Evolutionary conservation across 2,329 filamentous ascomycete genomes (phyloP), one percentile per base, ranked within the genome.

Genomic region (Xylaria sp.): DNA sequence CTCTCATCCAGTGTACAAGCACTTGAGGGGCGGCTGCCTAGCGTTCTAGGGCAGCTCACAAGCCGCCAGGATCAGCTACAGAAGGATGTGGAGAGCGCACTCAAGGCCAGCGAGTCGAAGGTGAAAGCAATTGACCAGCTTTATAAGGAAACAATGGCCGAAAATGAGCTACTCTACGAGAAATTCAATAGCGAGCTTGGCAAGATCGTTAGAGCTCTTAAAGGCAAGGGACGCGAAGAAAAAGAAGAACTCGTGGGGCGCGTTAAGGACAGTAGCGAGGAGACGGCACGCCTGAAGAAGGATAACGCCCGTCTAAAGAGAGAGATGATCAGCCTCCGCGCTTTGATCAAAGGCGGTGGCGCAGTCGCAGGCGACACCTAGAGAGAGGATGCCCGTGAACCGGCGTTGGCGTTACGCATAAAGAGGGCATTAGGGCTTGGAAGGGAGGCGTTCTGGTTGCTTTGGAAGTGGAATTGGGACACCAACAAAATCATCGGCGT

Each of bases 131-230:
- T 98, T 62, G 94, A 98, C 78, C 92, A 97, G 80, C 83, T 97
- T 61, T 97, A 97, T 82, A 92, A 93, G 72, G 94, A 97, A 77
- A 89, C 91, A 18, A 94, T 90, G 75, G 92, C 93, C 0, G 95
- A 98, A 83, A 98, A 98, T 75, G 94, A 98, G 81, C 88, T 95
- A 36, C 85, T 98, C 64, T 98, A 98, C 80, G 92, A 95, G 73
- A 91, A 91, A 69, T 97, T 98, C 84, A 97, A 98, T 76, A 88
- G 90, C n/a, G 95, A 98, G 81, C 83, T 98, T 57, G 91, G 89
- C 74, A 94, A 92, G 83, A 92, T 98, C 69, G 86, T 94, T 52
- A 91, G 89, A 79, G 92, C 91, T 49, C 86, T 96, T 57, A 89
- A 89, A 79, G 88, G 88, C 69, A 91, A 91, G 73, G 88, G 89